Evolutionary conservation across 176 grass and related monocot species (phyloP).

Genomic region (Cenchrus americanus): DNA sequence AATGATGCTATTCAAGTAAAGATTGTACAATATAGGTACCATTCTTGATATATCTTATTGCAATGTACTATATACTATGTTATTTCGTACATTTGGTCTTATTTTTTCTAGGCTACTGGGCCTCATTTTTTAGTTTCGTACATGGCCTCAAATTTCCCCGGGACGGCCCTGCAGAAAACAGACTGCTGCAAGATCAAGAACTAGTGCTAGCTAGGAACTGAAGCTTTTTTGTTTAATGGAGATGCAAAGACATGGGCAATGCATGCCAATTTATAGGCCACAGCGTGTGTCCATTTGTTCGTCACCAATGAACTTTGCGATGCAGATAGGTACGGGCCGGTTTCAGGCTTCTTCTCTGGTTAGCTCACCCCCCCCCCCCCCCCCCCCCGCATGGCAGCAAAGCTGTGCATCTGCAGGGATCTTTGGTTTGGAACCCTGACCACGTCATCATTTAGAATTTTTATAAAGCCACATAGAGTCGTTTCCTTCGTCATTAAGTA

Average conservation of each 20-base stretch:
- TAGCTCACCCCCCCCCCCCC: background rate
- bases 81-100: too few species aligned
- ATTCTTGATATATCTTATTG: too few species aligned
- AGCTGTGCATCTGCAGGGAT: background rate
- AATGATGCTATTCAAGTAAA: too few species aligned
- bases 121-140: too few species aligned
- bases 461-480: background rate
- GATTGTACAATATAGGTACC: too few species aligned
- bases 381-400: background rate
- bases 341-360: background rate
- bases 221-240: background rate
- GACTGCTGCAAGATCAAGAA: background rate
- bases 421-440: background rate
- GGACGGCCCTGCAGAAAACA: background rate
- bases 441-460: background rate
- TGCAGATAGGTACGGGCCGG: background rate
- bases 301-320: background rate
- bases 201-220: background rate
- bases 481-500: background rate
- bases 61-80: too few species aligned
- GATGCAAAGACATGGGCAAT: background rate
- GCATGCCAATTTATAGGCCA: conserved; percentile 12
- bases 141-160: too few species aligned
- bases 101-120: too few species aligned
- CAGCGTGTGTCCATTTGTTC: background rate